Conservation (phyloP, 805 yeast genomes). For the Candida takata region DNA sequence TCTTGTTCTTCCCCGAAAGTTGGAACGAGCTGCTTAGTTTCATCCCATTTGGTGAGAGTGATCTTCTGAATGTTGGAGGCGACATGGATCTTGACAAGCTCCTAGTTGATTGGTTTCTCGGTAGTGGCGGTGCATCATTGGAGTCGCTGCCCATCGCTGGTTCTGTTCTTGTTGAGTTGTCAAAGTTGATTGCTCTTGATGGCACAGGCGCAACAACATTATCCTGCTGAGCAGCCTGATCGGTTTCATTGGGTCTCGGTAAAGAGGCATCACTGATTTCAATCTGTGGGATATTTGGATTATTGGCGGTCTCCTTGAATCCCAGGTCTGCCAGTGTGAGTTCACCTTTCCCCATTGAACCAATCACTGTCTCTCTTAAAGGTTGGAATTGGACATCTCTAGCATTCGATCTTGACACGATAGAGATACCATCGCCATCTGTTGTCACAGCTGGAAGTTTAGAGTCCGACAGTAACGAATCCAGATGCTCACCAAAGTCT, state of each 20-base stretch:
- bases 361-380: conserved; percentile 39
- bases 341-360: conserved; percentile 50
- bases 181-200: background rate
- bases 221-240: too few species aligned
- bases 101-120: background rate
- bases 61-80: conserved; percentile 11
- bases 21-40: background rate
- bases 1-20: background rate
- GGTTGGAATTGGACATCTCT: conserved; percentile 35
- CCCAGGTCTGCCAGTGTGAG: conserved; percentile 33
- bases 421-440: conserved; percentile 4
- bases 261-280: background rate
- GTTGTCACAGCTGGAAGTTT: background rate
- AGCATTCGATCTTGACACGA: conserved; percentile 8
- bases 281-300: background rate
- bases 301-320: background rate
- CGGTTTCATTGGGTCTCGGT: too few species aligned
- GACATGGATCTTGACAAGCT: conserved; percentile 6
- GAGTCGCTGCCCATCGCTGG: background rate
- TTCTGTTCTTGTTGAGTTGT: background rate
- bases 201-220: background rate
- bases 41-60: conserved; percentile 13
- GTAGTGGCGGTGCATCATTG: background rate
- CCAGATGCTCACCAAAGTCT: conserved; percentile 26
- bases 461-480: conserved; percentile 24